These are phyloP conservation scores for Microdochium bolleyi DNA, from an alignment of 2,329 filamentous ascomycete genomes.

Conservation along the genomic window DNA sequence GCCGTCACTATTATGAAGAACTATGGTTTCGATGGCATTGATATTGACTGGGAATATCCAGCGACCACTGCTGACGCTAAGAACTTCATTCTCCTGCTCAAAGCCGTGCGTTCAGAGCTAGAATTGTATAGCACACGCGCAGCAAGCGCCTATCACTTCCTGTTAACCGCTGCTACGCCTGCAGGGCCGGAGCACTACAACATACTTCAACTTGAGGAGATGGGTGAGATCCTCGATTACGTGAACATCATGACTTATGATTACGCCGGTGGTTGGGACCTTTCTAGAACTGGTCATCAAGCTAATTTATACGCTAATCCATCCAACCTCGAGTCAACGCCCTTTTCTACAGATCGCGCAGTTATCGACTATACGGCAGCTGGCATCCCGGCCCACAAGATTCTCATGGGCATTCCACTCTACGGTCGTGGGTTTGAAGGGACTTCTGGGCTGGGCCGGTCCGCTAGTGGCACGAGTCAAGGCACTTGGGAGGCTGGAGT, in stretches of 20 bases:
- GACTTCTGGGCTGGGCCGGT: too few species aligned
- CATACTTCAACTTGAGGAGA: constrained; percentile 34
- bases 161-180: constrained; percentile 44
- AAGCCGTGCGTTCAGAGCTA: constrained; percentile 35
- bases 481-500: too few species aligned
- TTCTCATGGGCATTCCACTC: too few species aligned
- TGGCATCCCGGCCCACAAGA: too few species aligned
- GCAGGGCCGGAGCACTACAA: constrained; percentile 40
- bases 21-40: constrained; percentile 48
- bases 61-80: constrained; percentile 26
- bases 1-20: constrained; percentile 66
- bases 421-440: too few species aligned
- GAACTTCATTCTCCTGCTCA: constrained; percentile 36
- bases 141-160: constrained; percentile 40
- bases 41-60: constrained; percentile 32
- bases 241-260: constrained; percentile 19
- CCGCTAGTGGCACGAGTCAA: too few species aligned
- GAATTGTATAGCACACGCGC: constrained; percentile 37
- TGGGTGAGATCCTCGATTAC: constrained; percentile 41
- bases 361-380: too few species aligned
- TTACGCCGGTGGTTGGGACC: constrained; percentile 3
- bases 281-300: too few species aligned
- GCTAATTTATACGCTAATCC: too few species aligned
- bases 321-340: too few species aligned
- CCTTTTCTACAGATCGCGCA: too few species aligned